phyloP scores from a whole-genome alignment of 306 rosid genomes.

The Lathyrus sativus region DNA sequence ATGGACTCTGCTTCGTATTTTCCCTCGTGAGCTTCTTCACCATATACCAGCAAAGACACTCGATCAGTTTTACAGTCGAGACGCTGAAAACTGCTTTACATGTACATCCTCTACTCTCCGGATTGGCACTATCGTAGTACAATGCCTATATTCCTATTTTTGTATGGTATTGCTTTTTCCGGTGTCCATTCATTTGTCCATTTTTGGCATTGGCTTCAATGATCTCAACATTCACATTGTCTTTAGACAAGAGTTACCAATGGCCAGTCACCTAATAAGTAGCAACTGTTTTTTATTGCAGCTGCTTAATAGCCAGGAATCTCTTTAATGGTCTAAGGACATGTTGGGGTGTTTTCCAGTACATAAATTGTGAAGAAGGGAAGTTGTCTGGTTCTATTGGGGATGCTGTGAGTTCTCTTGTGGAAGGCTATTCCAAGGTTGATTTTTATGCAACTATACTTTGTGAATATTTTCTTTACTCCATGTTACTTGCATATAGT shows the following conservation, averaged over 20 bases:
- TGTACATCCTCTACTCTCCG: slow-evolving; percentile 85
- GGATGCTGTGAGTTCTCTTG: too few relatives aligned
- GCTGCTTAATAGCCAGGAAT: slow-evolving; percentile 95
- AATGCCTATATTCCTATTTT: slow-evolving; percentile 82
- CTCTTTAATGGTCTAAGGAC: slow-evolving; percentile 84
- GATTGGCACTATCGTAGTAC: slow-evolving; percentile 89
- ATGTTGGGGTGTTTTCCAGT: slow-evolving; percentile 91
- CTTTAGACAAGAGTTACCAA: slow-evolving; percentile 2
- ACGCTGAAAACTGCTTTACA: slow-evolving; percentile 75
- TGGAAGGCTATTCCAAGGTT: too few relatives aligned
- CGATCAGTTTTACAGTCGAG: too few relatives aligned
- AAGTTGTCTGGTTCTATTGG: slow-evolving; percentile 76
- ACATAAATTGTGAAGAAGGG: slow-evolving; percentile 78
- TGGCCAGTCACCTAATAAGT: slow-evolving; percentile 27
- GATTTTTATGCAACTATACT: too few relatives aligned
- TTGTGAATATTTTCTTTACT: too few relatives aligned
- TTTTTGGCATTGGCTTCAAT: slow-evolving; percentile 67
- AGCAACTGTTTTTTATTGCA: slow-evolving; percentile 53
- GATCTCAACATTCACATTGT: slow-evolving; percentile 19
- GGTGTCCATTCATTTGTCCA: slow-evolving; percentile 57
- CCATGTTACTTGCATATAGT: too few relatives aligned
- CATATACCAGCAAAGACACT: too few relatives aligned
- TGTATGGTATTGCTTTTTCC: slow-evolving; percentile 70
- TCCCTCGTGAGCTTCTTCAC: slow-evolving; percentile 99
- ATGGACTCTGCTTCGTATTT: slow-evolving; percentile 94